Conservation (phyloP, 2,329 filamentous ascomycete species). For the Graphilbum fragrans region DNA sequence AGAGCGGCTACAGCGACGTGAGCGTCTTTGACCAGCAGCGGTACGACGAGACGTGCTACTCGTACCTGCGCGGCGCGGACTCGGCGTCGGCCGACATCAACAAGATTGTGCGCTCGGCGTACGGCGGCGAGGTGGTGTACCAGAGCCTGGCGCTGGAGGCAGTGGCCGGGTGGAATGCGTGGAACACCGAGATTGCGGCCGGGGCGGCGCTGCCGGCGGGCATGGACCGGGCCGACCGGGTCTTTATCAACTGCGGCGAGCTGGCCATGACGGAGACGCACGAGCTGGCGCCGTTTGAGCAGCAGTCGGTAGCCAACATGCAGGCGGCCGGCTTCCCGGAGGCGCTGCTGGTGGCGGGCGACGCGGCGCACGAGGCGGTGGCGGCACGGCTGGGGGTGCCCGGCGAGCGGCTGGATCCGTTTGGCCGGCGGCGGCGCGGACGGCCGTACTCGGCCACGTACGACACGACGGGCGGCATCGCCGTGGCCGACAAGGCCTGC, state of each 20-base stretch:
- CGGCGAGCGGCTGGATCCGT: slow-evolving; percentile 20
- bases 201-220: slow-evolving; percentile 10
- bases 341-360: slow-evolving; percentile 21
- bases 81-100: slow-evolving; percentile 32
- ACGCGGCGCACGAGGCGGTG: slow-evolving; percentile 6
- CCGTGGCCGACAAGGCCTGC: slow-evolving; percentile 32
- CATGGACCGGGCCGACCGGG: slow-evolving; percentile 16
- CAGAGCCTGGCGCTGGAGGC: slow-evolving; percentile 31
- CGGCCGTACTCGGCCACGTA: slow-evolving; percentile 22
- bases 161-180: slow-evolving; percentile 26
- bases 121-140: slow-evolving; percentile 30
- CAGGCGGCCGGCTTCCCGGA: no score
- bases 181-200: slow-evolving; percentile 27
- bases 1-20: slow-evolving; percentile 31
- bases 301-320: slow-evolving; percentile 22
- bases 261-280: slow-evolving; percentile 15
- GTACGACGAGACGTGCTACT: slow-evolving; percentile 26
- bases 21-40: slow-evolving; percentile 36
- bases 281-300: slow-evolving; percentile 20
- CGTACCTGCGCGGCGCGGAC: slow-evolving; percentile 27
- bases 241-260: slow-evolving; percentile 27
- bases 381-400: no score
- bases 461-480: slow-evolving; percentile 32
- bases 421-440: slow-evolving; percentile 17
- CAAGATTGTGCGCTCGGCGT: slow-evolving; percentile 29